These are phyloP conservation scores for Epichloe bromicola DNA, from an alignment of 2,329 filamentous ascomycete species.

Conservation along the genomic window DNA sequence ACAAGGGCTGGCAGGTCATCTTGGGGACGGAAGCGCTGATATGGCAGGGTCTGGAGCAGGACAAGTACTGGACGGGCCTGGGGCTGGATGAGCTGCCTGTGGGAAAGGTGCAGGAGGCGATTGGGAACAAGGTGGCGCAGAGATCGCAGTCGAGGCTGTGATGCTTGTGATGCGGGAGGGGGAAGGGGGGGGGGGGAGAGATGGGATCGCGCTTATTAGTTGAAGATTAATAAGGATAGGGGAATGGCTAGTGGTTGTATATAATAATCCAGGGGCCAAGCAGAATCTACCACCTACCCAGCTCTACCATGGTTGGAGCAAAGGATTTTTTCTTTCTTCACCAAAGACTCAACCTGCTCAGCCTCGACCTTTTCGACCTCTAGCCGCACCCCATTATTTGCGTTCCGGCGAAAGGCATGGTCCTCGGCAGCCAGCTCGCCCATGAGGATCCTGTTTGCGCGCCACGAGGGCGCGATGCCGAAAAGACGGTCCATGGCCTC, in stretches of 20 bases:
- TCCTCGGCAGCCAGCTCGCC: slow-evolving; percentile 25
- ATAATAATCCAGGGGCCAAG: too few relatives aligned
- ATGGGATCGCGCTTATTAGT: too few relatives aligned
- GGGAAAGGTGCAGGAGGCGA: slow-evolving; percentile 40
- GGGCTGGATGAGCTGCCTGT: slow-evolving; percentile 46
- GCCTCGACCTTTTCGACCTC: slow-evolving; percentile 16
- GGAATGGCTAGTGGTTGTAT: too few relatives aligned
- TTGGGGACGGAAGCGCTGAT: slow-evolving; percentile 66
- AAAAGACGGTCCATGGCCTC: slow-evolving; percentile 55
- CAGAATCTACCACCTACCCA: too few relatives aligned
- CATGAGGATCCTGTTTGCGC: slow-evolving; percentile 31
- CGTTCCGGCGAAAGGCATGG: slow-evolving; percentile 20
- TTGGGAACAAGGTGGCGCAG: slow-evolving; percentile 29
- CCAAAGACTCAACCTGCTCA: slow-evolving; percentile 13
- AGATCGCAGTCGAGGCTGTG: slow-evolving; percentile 14
- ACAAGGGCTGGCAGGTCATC: slow-evolving; percentile 58
- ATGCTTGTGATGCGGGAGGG: not conserved
- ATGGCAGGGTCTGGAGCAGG: slow-evolving; percentile 63
- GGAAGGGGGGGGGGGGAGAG: too few relatives aligned
- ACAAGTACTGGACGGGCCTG: slow-evolving; percentile 51
- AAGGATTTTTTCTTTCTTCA: not conserved
- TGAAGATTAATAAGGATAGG: too few relatives aligned
- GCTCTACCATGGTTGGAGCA: too few relatives aligned
- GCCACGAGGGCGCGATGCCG: slow-evolving; percentile 29
- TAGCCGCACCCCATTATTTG: slow-evolving; percentile 14